phyloP scores from a whole-genome alignment of 345 rosid genomes.

The Mangifera indica region DNA sequence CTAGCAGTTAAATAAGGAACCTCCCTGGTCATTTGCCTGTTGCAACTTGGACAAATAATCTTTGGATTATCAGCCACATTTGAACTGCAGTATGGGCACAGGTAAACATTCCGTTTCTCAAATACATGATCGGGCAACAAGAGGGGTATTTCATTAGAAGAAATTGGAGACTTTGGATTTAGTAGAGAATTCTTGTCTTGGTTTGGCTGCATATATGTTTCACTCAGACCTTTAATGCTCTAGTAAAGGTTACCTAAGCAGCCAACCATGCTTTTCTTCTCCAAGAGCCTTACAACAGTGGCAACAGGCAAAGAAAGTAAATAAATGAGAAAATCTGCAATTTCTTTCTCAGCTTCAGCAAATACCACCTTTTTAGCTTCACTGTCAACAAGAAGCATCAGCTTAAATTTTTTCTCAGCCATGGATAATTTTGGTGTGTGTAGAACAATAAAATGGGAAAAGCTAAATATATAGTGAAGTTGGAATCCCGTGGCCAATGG shows the following conservation, averaged over 20 bases:
- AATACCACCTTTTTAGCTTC: conserved; percentile 10
- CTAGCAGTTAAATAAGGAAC: not conserved
- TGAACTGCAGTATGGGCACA: too few species aligned
- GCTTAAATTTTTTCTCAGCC: not conserved
- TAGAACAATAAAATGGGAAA: too few species aligned
- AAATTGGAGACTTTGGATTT: not conserved
- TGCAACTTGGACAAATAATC: not conserved
- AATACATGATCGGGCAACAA: not conserved
- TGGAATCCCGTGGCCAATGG: too few species aligned
- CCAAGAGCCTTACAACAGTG: conserved; percentile 17
- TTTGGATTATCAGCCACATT: not conserved
- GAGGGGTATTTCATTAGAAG: not conserved
- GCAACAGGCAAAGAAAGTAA: conserved; percentile 26
- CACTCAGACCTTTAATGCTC: not conserved
- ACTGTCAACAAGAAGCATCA: conserved; percentile 22
- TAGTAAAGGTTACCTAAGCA: not conserved
- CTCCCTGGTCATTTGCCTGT: rapidly evolving
- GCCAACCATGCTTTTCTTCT: conserved; percentile 3
- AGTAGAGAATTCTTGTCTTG: conserved; percentile 11
- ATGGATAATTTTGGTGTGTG: too few species aligned
- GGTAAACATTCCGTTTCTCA: not conserved
- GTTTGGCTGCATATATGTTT: conserved; percentile 17
- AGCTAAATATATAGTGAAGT: too few species aligned
- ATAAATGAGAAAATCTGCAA: conserved; percentile 22
- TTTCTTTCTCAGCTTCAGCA: conserved; percentile 17